Percentiles rank a stretch among this genome's conserved stretches.
phyloP scores from a whole-genome alignment of 257 asterid genomes.

The Solanum chilense region DNA sequence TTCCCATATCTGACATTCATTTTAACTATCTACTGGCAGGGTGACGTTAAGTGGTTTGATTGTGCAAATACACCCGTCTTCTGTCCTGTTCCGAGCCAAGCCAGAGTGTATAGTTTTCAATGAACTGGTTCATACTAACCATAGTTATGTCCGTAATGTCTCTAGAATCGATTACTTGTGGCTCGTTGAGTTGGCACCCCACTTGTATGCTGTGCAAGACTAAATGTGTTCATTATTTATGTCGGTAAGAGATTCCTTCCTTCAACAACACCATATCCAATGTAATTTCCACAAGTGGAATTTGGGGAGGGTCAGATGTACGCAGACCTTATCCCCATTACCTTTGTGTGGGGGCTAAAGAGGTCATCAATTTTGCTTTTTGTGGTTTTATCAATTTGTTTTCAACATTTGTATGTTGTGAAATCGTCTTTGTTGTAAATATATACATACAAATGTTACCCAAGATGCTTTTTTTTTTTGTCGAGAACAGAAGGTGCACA shows the following conservation, averaged over 20 bases:
- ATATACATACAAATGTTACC: no score
- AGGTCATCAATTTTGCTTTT: background rate
- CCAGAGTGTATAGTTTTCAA: conserved; percentile 85
- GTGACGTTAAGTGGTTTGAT: conserved; percentile 71
- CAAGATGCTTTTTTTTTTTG: background rate
- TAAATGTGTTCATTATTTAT: conserved; percentile 18
- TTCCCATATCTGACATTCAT: background rate
- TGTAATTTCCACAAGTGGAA: background rate
- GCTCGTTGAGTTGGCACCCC: conserved; percentile 89
- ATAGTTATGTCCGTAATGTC: conserved; percentile 66
- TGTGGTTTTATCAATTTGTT: background rate
- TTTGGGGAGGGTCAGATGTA: background rate
- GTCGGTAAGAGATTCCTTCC: background rate
- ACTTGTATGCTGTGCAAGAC: conserved; percentile 43
- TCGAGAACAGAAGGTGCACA: background rate
- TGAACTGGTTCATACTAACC: conserved; percentile 66
- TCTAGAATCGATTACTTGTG: conserved; percentile 76
- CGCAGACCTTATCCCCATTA: background rate
- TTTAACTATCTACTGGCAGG: conserved; percentile 34
- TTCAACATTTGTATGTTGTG: background rate
- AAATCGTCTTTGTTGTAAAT: background rate
- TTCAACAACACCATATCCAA: background rate
- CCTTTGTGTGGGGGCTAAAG: background rate
- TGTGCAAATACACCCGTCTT: conserved; percentile 89
- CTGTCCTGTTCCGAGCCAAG: conserved; percentile 62